Evolutionary conservation across 805 yeast species (phyloP), one percentile per base, ranked within the genome.

Genomic region (Cyberlindnera amylophila): DNA sequence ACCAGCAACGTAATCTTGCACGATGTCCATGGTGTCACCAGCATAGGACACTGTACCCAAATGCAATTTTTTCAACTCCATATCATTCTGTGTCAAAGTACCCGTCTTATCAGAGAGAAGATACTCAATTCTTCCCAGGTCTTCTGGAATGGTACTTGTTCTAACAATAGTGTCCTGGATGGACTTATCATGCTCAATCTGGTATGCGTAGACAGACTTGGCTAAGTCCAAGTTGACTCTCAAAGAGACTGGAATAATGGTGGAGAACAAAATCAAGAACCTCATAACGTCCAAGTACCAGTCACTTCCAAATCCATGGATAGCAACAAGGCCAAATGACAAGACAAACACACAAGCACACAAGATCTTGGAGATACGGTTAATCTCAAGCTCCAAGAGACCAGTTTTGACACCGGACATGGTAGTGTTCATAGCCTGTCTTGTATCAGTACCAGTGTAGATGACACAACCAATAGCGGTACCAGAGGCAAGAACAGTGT

Each of bases 81-180:
- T 93, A 59, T 95, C 99, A 61, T 93, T 93, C 62, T 91, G 97
- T 4, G 99, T 93, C 51, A 93, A 73, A 1, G 99, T 93, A 30
- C 99, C 99, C 0, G 99, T 93, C 58, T 93, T 93, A 63, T 93
- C 99, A 49, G 90, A 82, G 34, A 93, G 71, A 42, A 93, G 65
- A 61, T 93, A 93, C 63, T 93, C 98, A 34, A 93, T 86, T 53
- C 99, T 74, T 21, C 99, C 99, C 50, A 93, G 70, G 65, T 93
- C 99, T 63, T 93, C 99, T 2, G 99, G 99, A 34, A 93, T 93
- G 0, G 99, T 95, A 43, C 96, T 87, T 1, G 99, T 93, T 59
- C 99, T 79, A 4, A 95, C 99, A 39, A 95, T 79, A 0, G 98
- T 90, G 7, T 81, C 87, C 2, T 87, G 82, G 15, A 93, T 93